Percentiles rank a stretch among this genome's conserved stretches.
Evolutionary conservation across 192 early-diverging fungal species (phyloP).

Genomic region (Chytriomyces confervae): DNA sequence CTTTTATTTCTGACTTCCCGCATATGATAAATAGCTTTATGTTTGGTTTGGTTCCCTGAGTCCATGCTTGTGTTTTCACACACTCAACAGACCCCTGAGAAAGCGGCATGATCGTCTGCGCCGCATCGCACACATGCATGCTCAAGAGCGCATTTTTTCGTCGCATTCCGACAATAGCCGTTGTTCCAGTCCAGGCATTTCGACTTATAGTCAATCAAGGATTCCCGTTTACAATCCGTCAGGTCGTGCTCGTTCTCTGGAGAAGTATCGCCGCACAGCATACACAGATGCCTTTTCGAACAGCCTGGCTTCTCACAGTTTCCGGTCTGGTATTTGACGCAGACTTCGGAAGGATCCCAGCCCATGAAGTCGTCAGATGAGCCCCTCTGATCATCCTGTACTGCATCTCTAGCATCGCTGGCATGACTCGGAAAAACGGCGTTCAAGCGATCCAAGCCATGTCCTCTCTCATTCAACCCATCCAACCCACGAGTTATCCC

Average conservation of each 20-base stretch:
- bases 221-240: background rate
- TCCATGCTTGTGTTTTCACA: no score
- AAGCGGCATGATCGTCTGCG: background rate
- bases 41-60: no score
- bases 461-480: background rate
- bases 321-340: background rate
- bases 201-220: background rate
- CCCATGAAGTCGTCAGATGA: background rate
- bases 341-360: background rate
- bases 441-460: background rate
- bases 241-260: background rate
- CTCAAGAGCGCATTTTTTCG: background rate
- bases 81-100: background rate
- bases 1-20: no score
- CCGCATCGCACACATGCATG: background rate
- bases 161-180: background rate
- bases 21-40: no score
- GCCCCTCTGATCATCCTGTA: background rate
- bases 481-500: no score
- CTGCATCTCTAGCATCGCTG: background rate
- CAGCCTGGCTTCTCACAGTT: no score
- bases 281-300: background rate
- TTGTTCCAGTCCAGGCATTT: background rate
- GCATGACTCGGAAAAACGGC: background rate
- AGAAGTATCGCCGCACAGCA: background rate